Base-by-base conservation (phyloP, 257 asterid genomes). In the Ocimum tenuiflorum region DNA sequence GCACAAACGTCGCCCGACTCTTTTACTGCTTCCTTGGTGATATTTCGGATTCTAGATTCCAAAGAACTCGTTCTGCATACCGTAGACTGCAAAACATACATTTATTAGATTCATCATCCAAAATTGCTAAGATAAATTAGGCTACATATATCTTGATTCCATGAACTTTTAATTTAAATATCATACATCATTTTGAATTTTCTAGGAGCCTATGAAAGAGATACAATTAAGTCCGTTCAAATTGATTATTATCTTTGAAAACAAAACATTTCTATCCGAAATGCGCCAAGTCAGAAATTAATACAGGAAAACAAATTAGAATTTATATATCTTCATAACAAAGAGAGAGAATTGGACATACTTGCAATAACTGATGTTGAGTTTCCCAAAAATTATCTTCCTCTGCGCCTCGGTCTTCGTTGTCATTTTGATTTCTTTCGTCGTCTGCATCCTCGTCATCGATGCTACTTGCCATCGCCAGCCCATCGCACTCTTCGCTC, bases 1-100 rank as follows among this genome's bases (percentile, higher is more conserved):
- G 2, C 64, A 53, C 97, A 87, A 8, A 38, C 31, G 7, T 51
- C 69, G 42, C 70, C 77, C 0, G 75, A 36, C 65, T 87, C 91
- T 56, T 81, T 82, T 27, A 87, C 2, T 7, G 86, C 74, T 60
- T 89, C 95, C 69, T 85, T 87, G 0, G 89, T 77, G 12, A 79
- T 73, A 2, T 8, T 77, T 31, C 97, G 73, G 6, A 92, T 85
- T 71, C 67, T 84, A 8, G 98, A 70, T 60, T 91, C 98, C 24
- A 82, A 38, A 1, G 91, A 69, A 67, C 84, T 91, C 29, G 96
- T 87, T 73, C 98, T 79, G 70, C 83, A 89, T 15, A 92, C 23
- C 24, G 84, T 81, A 1, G 73, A 73, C 97, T 92, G 86, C 76
- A 78, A 46, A 22, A 9, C 15, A 8, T 27, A 36, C 15, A 35